Conservation (phyloP, 371 early-diverging fungal genomes). For the Actinomortierella ambigua region DNA sequence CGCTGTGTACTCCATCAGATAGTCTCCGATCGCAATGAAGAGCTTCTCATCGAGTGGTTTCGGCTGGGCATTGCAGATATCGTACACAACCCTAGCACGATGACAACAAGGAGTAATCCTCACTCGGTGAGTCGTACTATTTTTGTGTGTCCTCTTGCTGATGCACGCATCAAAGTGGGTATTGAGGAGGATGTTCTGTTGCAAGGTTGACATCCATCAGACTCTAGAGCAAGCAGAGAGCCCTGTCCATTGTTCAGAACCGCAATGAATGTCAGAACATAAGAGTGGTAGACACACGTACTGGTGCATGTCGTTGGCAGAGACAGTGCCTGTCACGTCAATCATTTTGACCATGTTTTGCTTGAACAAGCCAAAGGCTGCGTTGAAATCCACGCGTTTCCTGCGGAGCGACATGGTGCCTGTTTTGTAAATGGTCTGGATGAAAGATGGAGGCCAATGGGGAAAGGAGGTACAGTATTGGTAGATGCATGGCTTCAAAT, state of each 20-base stretch:
- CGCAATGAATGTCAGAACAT: neutral
- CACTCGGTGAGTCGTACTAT: too few species aligned
- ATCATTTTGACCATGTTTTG: conserved; percentile 63
- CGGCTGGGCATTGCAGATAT: conserved; percentile 81
- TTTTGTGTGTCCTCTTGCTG: too few species aligned
- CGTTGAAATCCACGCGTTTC: conserved; percentile 66
- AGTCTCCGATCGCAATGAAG: conserved; percentile 73
- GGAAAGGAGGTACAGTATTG: too few species aligned
- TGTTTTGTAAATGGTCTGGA: too few species aligned
- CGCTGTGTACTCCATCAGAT: conserved; percentile 61
- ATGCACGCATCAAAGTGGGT: too few species aligned
- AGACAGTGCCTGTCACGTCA: conserved; percentile 56
- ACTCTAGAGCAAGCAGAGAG: too few species aligned
- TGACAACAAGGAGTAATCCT: too few species aligned
- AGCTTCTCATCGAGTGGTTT: conserved; percentile 72
- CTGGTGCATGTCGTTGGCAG: conserved; percentile 80
- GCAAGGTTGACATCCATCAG: too few species aligned
- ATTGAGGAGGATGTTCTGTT: too few species aligned
- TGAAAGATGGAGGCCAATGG: too few species aligned
- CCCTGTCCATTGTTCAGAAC: neutral
- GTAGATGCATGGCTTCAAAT: too few species aligned
- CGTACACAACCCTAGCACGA: conserved; percentile 56
- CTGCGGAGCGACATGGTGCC: conserved; percentile 61
- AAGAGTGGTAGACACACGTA: conserved; percentile 28
- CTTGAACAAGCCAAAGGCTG: conserved; percentile 57